These are phyloP conservation scores for Tolypocladium cylindrosporum DNA, from an alignment of 2,329 filamentous ascomycete species.

Conservation along the genomic window DNA sequence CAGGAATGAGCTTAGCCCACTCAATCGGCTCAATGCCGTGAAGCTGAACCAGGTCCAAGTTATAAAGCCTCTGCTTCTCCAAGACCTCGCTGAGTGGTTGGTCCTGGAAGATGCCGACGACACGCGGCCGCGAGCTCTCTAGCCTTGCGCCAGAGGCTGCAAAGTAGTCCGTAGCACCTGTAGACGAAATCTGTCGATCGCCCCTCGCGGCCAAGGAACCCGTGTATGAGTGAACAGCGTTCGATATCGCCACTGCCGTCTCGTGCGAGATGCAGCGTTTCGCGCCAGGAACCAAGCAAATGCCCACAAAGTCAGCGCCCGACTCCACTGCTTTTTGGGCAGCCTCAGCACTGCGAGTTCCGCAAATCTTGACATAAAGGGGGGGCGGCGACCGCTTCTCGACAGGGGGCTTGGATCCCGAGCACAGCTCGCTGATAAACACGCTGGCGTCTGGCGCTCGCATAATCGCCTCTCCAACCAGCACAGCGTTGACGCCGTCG, in stretches of 20 bases:
- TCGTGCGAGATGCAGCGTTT: slow-evolving; percentile 73
- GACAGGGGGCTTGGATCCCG: slow-evolving; percentile 33
- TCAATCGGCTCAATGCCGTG: slow-evolving; percentile 89
- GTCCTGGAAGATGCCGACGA: slow-evolving; percentile 92
- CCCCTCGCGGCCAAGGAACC: slow-evolving; percentile 24
- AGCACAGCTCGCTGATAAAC: slow-evolving; percentile 80
- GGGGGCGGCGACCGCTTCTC: slow-evolving; percentile 27
- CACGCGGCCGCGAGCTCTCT: slow-evolving; percentile 51
- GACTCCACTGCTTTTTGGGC: slow-evolving; percentile 73
- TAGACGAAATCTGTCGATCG: slow-evolving; percentile 15
- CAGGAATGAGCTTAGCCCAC: slow-evolving; percentile 81
- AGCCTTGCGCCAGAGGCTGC: slow-evolving; percentile 38
- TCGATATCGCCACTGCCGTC: slow-evolving; percentile 70
- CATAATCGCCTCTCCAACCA: slow-evolving; percentile 96
- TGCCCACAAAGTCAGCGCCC: slow-evolving; percentile 85
- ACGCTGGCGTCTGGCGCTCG: slow-evolving; percentile 68
- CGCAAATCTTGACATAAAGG: slow-evolving; percentile 87
- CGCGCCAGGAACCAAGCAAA: slow-evolving; percentile 76
- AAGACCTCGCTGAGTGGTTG: slow-evolving; percentile 78
- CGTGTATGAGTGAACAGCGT: slow-evolving; percentile 63
- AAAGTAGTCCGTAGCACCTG: slow-evolving; percentile 59
- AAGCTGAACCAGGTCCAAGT: slow-evolving; percentile 82
- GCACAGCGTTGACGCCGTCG: slow-evolving; percentile 83
- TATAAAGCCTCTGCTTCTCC: slow-evolving; percentile 63
- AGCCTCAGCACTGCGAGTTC: slow-evolving; percentile 73